Conservation (phyloP, 345 rosid genomes). For the Adansonia digitata region DNA sequence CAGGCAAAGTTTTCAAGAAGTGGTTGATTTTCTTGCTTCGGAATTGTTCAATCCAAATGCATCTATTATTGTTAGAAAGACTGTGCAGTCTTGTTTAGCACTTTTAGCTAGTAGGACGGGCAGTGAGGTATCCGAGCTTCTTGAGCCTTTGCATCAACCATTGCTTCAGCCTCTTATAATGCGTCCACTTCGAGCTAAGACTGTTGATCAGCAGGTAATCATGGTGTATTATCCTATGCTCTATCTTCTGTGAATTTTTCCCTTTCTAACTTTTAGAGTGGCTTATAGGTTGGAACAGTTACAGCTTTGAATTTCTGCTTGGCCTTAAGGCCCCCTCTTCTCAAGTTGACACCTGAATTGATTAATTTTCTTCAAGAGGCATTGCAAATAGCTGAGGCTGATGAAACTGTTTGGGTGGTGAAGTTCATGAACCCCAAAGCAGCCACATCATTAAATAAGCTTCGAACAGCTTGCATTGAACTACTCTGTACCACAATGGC, state of each 20-base stretch:
- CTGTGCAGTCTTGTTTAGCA: slow-evolving; percentile 92
- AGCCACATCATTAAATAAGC: slow-evolving; percentile 75
- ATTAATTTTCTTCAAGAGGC: slow-evolving; percentile 99
- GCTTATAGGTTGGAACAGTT: slow-evolving; percentile 84
- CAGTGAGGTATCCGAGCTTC: slow-evolving; percentile 95
- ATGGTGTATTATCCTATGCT: slow-evolving; percentile 10
- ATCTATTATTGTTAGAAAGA: slow-evolving; percentile 82
- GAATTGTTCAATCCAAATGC: slow-evolving; percentile 92
- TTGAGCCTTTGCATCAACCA: slow-evolving; percentile 80
- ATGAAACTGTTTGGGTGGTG: slow-evolving; percentile 84
- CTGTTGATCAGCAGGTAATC: slow-evolving; percentile 95
- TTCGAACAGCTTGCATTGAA: slow-evolving; percentile 96
- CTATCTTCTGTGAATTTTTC: slow-evolving; percentile 16
- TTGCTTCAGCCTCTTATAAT: slow-evolving; percentile 86
- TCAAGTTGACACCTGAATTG: slow-evolving; percentile 91
- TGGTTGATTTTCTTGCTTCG: slow-evolving; percentile 87
- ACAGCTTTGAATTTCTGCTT: slow-evolving; percentile 95
- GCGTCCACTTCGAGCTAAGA: slow-evolving; percentile 85
- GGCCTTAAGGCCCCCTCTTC: slow-evolving; percentile 95
- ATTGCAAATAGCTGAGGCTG: slow-evolving; percentile 95
- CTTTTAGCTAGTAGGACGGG: slow-evolving; percentile 98
- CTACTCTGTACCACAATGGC: slow-evolving; percentile 97
- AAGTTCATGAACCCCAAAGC: slow-evolving; percentile 88
- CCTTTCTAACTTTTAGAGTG: slow-evolving; percentile 25
- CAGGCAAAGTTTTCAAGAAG: slow-evolving; percentile 89